These are phyloP conservation scores for Capsaspora owczarzaki DNA, from an alignment of 78 protist genomes.

Conservation along the genomic window DNA sequence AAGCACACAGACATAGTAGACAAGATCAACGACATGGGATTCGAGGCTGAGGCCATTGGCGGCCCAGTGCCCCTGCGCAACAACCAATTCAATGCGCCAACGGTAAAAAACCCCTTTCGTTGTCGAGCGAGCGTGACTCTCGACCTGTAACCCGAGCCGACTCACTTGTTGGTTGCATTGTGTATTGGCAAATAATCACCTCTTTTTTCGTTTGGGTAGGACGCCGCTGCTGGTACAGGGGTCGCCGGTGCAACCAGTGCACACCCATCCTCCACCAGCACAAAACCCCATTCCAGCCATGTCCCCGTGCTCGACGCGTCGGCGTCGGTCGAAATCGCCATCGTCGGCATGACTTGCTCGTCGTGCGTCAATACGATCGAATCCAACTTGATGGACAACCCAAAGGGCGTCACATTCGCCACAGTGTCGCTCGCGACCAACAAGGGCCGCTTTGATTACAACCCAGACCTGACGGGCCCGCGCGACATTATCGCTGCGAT, in stretches of 20 bases:
- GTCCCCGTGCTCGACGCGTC: too few species aligned
- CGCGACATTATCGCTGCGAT: background rate
- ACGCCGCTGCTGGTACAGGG: background rate
- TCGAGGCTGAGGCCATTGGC: background rate
- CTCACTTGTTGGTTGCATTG: background rate
- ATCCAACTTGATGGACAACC: background rate
- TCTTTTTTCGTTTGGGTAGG: too few species aligned
- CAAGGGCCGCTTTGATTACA: background rate
- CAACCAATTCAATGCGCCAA: too few species aligned
- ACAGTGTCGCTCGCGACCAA: background rate
- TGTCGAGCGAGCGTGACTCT: background rate
- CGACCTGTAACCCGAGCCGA: background rate
- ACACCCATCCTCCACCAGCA: too few species aligned
- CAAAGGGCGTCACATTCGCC: background rate
- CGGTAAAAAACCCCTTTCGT: background rate
- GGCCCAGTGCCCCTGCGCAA: background rate
- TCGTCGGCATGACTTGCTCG: constrained; percentile 17
- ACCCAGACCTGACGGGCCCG: background rate
- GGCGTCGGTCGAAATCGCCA: background rate
- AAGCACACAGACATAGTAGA: background rate
- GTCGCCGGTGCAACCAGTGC: background rate
- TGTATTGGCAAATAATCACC: too few species aligned
- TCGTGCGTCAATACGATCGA: background rate
- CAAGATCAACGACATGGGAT: constrained; percentile 11
- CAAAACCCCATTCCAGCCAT: too few species aligned